Percentiles rank a stretch among this genome's conserved stretches.
Conservation (phyloP, 2,329 filamentous ascomycete species). For the Clarireedia monteithiana region DNA sequence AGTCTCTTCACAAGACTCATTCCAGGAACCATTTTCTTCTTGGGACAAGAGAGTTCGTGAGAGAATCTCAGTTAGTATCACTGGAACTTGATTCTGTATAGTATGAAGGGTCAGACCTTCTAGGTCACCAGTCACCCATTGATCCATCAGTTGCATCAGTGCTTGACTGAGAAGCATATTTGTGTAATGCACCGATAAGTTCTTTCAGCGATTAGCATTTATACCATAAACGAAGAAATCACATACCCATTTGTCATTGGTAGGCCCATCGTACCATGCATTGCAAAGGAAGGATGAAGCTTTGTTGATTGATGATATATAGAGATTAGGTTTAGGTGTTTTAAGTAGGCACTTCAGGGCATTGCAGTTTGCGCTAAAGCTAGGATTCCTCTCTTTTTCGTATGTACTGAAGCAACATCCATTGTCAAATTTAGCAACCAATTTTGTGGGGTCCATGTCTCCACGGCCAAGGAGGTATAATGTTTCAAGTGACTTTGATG, state of each 20-base stretch:
- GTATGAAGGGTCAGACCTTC: not conserved
- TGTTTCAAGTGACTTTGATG: not conserved
- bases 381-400: not conserved
- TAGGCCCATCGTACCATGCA: not conserved
- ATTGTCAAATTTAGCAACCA: slow-evolving; percentile 1
- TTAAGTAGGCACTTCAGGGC: not conserved
- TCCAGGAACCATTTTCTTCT: not conserved
- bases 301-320: not conserved
- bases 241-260: not conserved
- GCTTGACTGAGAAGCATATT: not conserved
- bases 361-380: slow-evolving; percentile 2
- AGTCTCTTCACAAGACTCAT: not conserved
- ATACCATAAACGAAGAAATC: not conserved
- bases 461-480: not conserved
- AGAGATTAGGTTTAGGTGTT: not conserved
- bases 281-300: not conserved
- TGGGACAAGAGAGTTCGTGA: not conserved
- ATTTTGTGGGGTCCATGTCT: not conserved
- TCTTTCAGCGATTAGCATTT: not conserved
- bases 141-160: not conserved
- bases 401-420: slow-evolving; percentile 2
- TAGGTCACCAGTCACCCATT: not conserved
- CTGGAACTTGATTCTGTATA: slow-evolving; percentile 19
- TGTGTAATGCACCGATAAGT: not conserved
- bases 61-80: not conserved